phyloP scores from a whole-genome alignment of 768 basidiomycete species.

The Postia placenta region DNA sequence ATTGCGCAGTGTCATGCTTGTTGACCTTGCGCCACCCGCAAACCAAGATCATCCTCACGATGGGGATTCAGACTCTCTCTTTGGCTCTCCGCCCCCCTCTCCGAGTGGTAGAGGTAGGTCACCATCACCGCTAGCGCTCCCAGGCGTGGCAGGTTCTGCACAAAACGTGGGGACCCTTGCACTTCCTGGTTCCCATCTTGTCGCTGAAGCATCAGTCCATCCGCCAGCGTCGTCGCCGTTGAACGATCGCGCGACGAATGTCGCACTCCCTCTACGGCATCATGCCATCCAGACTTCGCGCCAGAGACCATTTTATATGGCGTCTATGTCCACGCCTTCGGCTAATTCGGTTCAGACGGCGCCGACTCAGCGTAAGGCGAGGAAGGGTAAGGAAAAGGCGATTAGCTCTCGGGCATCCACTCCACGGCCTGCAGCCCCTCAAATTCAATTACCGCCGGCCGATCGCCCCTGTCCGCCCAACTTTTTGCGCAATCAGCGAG shows the following conservation, averaged over 20 bases:
- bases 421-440: conserved; percentile 43
- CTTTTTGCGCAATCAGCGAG: conserved; percentile 68
- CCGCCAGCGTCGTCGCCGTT: conserved; percentile 63
- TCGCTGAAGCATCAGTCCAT: conserved; percentile 81
- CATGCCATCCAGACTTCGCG: background rate
- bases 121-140: conserved; percentile 58
- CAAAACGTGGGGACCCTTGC: conserved; percentile 97
- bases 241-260: conserved; percentile 9
- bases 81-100: conserved; percentile 73
- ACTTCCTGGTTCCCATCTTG: conserved; percentile 91
- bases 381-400: conserved; percentile 30
- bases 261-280: background rate
- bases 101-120: conserved; percentile 68
- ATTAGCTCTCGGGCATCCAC: conserved; percentile 26
- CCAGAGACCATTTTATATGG: too few species aligned
- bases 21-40: background rate
- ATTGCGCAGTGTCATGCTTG: conserved; percentile 1
- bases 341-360: conserved; percentile 15
- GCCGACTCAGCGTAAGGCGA: conserved; percentile 19
- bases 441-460: conserved; percentile 59
- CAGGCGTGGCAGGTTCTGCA: conserved; percentile 43
- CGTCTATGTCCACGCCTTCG: background rate
- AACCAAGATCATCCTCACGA: conserved; percentile 18
- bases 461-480: conserved; percentile 56
- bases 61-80: conserved; percentile 67